A percentile compares a stretch with the other conserved stretches of the same genome.
phyloP scores from a whole-genome alignment of 2,329 filamentous ascomycete species.

The Rasamsonia emersonii region DNA sequence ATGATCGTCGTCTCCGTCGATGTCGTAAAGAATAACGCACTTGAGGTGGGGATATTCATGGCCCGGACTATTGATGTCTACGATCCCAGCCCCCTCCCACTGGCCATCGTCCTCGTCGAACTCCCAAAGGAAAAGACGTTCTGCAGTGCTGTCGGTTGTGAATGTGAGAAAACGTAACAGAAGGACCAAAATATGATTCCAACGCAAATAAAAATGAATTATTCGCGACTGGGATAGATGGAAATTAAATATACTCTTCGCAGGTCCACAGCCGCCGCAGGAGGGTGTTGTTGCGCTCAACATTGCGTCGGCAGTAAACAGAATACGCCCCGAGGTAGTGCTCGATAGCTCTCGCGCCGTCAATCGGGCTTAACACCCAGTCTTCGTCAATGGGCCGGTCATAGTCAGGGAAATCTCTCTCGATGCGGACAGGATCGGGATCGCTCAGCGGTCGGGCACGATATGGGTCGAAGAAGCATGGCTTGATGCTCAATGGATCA shows the following conservation, averaged over 20 bases:
- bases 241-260: background rate
- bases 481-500: too few relatives aligned
- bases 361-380: background rate
- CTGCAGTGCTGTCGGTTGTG: too few relatives aligned
- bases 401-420: background rate
- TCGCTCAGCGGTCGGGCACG: background rate
- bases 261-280: background rate
- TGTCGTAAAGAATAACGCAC: background rate
- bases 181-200: too few relatives aligned
- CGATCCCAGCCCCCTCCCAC: background rate
- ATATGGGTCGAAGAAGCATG: background rate
- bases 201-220: background rate
- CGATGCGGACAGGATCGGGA: background rate
- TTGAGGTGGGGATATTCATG: background rate
- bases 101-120: too few relatives aligned
- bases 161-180: too few relatives aligned
- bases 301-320: background rate
- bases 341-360: background rate
- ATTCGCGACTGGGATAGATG: background rate
- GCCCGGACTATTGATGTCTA: background rate
- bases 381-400: background rate
- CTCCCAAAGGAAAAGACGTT: too few relatives aligned
- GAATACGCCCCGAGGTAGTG: background rate
- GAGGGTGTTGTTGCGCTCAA: background rate
- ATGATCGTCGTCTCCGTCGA: background rate